phyloP scores from a whole-genome alignment of 108 stramenopile genomes.

The Pseudonitzschia pungens region DNA sequence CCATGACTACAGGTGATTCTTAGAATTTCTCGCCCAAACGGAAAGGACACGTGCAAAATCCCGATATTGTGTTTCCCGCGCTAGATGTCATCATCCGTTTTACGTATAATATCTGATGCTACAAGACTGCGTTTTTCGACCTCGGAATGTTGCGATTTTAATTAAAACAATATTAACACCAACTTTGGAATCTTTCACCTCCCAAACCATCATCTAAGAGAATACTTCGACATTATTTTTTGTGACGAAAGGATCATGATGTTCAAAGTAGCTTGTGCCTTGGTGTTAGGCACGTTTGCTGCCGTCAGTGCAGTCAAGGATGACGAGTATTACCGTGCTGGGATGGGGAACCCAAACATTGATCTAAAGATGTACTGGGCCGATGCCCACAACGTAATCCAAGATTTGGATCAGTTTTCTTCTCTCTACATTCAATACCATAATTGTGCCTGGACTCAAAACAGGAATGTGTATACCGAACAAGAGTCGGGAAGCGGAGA shows the following conservation, averaged over 20 bases:
- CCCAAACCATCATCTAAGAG: not conserved
- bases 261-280: not conserved
- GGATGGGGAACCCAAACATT: conserved; percentile 39
- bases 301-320: conserved; percentile 35
- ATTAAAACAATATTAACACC: too few relatives aligned
- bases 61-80: not conserved
- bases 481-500: conserved; percentile 31
- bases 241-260: not conserved
- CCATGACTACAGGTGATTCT: not conserved
- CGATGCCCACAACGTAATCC: conserved; percentile 46
- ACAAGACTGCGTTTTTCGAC: too few relatives aligned
- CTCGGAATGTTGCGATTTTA: too few relatives aligned
- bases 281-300: not conserved
- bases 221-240: not conserved
- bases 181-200: not conserved
- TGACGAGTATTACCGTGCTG: conserved; percentile 38
- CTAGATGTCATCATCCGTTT: too few relatives aligned
- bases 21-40: not conserved
- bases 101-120: too few relatives aligned
- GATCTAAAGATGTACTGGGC: conserved; percentile 47
- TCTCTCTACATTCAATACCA: conserved; percentile 46
- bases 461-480: conserved; percentile 19
- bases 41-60: not conserved
- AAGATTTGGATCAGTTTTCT: conserved; percentile 45
- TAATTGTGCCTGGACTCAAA: conserved; percentile 45